phyloP scores from a whole-genome alignment of 768 basidiomycete species.

The Ramaria sp. region DNA sequence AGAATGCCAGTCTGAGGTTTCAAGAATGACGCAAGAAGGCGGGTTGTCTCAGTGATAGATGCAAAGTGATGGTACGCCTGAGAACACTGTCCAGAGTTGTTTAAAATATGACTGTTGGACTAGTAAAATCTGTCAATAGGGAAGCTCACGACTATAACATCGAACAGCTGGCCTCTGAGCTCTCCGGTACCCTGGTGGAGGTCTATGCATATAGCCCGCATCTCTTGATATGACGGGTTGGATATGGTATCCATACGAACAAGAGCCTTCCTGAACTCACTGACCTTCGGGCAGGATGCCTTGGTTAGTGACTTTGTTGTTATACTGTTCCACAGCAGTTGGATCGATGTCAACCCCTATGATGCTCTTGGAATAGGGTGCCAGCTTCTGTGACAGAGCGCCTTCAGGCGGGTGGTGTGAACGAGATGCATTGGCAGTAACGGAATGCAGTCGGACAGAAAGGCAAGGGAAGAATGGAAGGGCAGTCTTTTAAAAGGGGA shows the following conservation, averaged over 20 bases:
- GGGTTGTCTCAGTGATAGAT: constrained; percentile 39
- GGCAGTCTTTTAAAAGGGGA: too few species aligned
- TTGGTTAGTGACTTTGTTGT: constrained; percentile 43
- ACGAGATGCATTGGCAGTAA: not conserved
- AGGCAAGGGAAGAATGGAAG: not conserved
- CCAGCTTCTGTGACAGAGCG: constrained; percentile 48
- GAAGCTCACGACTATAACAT: constrained; percentile 56
- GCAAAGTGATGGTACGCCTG: constrained; percentile 54
- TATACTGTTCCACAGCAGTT: constrained; percentile 57
- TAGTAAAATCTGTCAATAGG: not conserved
- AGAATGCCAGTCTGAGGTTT: constrained; percentile 46
- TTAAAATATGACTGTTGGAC: not conserved
- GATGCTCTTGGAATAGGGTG: constrained; percentile 47
- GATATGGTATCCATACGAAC: not conserved
- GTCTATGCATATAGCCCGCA: constrained; percentile 47
- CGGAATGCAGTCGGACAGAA: not conserved
- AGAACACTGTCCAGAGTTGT: constrained; percentile 35
- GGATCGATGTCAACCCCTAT: constrained; percentile 72
- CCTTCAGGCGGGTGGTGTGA: constrained; percentile 29
- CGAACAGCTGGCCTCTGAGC: constrained; percentile 46
- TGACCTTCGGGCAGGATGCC: constrained; percentile 40
- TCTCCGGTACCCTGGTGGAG: constrained; percentile 37
- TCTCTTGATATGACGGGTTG: constrained; percentile 29
- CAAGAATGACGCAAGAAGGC: constrained; percentile 41
- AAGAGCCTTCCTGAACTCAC: constrained; percentile 7